Conservation (phyloP, 371 early-diverging fungal genomes). For the Rhizomucor miehei region DNA sequence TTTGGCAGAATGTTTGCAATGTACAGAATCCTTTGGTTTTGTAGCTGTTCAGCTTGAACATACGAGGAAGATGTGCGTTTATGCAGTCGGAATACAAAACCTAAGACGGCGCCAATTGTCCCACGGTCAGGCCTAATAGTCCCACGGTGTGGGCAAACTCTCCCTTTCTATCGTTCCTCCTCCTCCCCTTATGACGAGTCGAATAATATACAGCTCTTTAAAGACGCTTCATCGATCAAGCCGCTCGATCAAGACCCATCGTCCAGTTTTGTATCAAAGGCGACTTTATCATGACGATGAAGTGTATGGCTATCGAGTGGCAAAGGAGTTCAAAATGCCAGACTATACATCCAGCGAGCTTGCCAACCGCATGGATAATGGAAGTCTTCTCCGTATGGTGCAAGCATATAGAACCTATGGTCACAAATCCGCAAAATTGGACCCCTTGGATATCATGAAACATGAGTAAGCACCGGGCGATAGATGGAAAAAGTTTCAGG, state of each 20-base stretch:
- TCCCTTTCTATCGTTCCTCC: no score
- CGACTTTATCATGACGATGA: slow-evolving; percentile 70
- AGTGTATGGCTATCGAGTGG: slow-evolving; percentile 82
- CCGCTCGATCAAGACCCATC: neutral
- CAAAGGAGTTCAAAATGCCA: slow-evolving; percentile 62
- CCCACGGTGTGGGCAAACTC: no score
- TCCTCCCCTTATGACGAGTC: no score
- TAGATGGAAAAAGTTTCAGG: neutral
- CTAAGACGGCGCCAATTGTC: no score
- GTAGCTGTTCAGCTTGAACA: no score
- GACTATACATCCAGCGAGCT: slow-evolving; percentile 79
- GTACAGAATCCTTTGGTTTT: no score
- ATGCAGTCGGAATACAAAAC: no score
- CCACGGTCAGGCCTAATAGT: no score
- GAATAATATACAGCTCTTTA: no score
- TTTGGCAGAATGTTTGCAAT: no score
- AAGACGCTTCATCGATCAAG: no score
- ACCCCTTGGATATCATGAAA: slow-evolving; percentile 81
- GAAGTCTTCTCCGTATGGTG: slow-evolving; percentile 83
- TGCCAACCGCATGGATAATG: slow-evolving; percentile 76
- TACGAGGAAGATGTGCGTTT: no score
- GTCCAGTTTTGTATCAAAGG: neutral
- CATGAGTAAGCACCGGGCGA: slow-evolving; percentile 51
- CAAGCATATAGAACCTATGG: slow-evolving; percentile 83
- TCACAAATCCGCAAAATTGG: slow-evolving; percentile 81